Evolutionary conservation across 2,329 filamentous ascomycete genomes (phyloP), one percentile per base, ranked within the genome.

Genomic region (Diaporthe sp.): DNA sequence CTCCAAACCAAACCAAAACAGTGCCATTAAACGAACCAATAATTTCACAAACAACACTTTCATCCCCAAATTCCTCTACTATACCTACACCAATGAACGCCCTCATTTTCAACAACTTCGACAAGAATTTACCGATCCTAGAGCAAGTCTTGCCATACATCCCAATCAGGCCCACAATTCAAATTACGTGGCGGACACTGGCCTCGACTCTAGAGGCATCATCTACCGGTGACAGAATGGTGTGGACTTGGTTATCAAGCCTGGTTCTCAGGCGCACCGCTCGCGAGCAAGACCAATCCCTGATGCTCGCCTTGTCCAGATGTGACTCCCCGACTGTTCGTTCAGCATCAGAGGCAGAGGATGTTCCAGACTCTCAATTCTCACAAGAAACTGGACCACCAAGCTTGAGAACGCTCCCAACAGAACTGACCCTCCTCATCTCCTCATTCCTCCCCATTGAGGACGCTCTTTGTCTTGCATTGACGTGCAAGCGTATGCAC

Each of bases 401-500:
- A 39, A 42, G 49, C 46, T 55, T 70, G 31, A 39, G 4, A 17
- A 37, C n/a, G 22, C 22, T 70, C 65, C 65, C 65, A 55, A 42
- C 22, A 28, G 65, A 70, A 28, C 65, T 75, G 37, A 46, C 72
- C 49, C 75, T 76, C 58, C 65, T 76, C 67, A 57, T 76, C 58
- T 72, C 68, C 58, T 73, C 75, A 70, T 60, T 72, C 46, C 67
- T 76, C 37, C 67, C 57, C 44, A 13, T 31, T 39, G 75, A 58
- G 71, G 72, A 76, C 58, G 46, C 67, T n/a, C 46, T 71, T 75
- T 76, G 72, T 55, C 73, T 76, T 57, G 75, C 72, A 67, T 73
- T 76, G 67, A 76, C 75, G 39, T 76, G 72, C 67, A 75, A 73
- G n/a, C 67, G 57, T 31, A 72, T 76, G 67, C 68, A 67, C 67